Conservation (phyloP, 768 basidiomycete species). For the Leccinum variicolor region DNA sequence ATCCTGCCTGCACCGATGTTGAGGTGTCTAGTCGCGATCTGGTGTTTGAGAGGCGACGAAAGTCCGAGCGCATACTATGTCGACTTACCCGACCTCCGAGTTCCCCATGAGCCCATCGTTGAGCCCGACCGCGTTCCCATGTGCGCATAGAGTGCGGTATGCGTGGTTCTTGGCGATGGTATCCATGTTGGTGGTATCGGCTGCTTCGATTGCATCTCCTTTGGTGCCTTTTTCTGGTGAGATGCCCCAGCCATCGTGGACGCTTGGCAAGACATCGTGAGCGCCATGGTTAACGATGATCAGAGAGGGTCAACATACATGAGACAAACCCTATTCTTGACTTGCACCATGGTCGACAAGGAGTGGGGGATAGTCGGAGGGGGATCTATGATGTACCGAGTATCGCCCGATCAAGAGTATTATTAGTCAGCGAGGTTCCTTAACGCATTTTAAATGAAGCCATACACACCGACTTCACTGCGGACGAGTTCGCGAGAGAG, state of each 20-base stretch:
- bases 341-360: conserved; percentile 39
- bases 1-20: conserved; percentile 95
- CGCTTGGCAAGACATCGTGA: conserved; percentile 39
- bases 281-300: background rate
- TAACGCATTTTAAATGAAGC: no score
- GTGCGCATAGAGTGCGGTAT: conserved; percentile 71
- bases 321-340: conserved; percentile 88
- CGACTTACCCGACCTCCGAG: conserved; percentile 88
- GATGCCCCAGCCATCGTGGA: conserved; percentile 97
- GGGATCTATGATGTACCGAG: no score
- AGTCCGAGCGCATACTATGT: background rate
- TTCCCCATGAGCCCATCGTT: conserved; percentile 97
- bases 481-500: no score
- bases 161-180: conserved; percentile 73
- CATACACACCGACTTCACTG: no score
- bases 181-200: conserved; percentile 86
- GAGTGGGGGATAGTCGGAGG: background rate
- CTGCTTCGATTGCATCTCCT: conserved; percentile 88
- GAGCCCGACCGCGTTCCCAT: conserved; percentile 89
- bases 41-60: background rate
- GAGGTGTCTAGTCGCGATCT: conserved; percentile 59
- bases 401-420: no score
- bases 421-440: no score
- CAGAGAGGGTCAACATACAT: conserved; percentile 50
- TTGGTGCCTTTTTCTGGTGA: conserved; percentile 63